phyloP scores from a whole-genome alignment of 306 rosid species.

The Prosopis cineraria region DNA sequence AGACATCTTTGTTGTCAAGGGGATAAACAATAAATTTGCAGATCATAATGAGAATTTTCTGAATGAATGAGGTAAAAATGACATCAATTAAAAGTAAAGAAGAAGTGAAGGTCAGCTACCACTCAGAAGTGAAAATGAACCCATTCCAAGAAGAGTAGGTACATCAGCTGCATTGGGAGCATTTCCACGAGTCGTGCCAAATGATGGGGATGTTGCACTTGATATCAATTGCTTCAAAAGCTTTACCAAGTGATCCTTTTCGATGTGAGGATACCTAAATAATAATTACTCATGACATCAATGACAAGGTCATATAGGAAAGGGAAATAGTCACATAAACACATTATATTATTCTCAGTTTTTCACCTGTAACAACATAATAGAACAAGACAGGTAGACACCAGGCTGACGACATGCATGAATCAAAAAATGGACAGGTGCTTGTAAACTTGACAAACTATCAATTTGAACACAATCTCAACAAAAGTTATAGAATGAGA shows the following conservation, averaged over 20 bases:
- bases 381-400: slow-evolving; percentile 11
- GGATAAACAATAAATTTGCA: neutral
- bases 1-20: neutral
- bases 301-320: slow-evolving; percentile 25
- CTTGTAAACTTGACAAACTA: slow-evolving; percentile 11
- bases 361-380: slow-evolving; percentile 21
- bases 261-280: slow-evolving; percentile 83
- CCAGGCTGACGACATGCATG: slow-evolving; percentile 18
- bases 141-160: slow-evolving; percentile 89
- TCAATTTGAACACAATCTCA: slow-evolving; percentile 25
- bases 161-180: slow-evolving; percentile 95
- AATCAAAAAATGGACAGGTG: slow-evolving; percentile 14
- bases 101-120: slow-evolving; percentile 59
- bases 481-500: neutral
- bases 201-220: slow-evolving; percentile 57
- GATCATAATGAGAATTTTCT: neutral
- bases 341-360: slow-evolving; percentile 25
- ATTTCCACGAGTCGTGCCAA: slow-evolving; percentile 56
- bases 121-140: slow-evolving; percentile 85
- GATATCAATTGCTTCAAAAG: slow-evolving; percentile 88
- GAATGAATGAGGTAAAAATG: neutral
- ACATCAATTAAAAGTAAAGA: neutral
- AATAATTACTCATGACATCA: slow-evolving; percentile 31
- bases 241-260: slow-evolving; percentile 87
- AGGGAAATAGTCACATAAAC: neutral